Evolutionary conservation across 139 green algal species (phyloP), one percentile per base, ranked within the genome.

Genomic region (Diplosphaera chodatii): DNA sequence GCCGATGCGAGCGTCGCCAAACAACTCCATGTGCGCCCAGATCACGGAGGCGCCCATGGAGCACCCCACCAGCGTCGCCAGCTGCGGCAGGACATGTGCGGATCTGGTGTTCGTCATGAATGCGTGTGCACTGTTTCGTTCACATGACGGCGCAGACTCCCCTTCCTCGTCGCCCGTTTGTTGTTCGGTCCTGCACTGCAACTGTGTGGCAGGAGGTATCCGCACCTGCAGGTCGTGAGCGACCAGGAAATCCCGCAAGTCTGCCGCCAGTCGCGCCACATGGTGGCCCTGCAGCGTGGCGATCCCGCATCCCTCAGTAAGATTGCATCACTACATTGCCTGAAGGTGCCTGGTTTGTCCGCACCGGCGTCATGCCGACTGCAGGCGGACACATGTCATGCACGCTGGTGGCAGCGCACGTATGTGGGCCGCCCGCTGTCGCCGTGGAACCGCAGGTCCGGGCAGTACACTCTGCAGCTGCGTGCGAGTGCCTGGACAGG

Each of bases 1-100:
- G 3, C 31, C 67, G 22, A 93, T 40, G 16, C 74, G 76, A 25
- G 73, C 64, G 27, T 81, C 41, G 0, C 86, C 86, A 81, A 89
- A 95, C 0, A 93, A 79, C 73, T 92, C 87, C 2, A 91, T 78
- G 68, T 91, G 91, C 18, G 56, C 74, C 86, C 86, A 93, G 63
- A 93, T 91, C 1, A 93, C 77, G 18, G 83, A 56, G 25, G 70
- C 77, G 3, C 85, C 86, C 80, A 89, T 82, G 33, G 66, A 78
- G 3, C 77, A 74, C 0, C 83, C 81, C 22, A 87, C 78, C 32
- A 83, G 25, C 23, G 68, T 77, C 3, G 80, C 81, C 16, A 81
- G 69, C 64, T 79, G 74, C 25, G 27, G 1, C 23, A 32, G 8
- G 30, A 29, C n/a, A n/a, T n/a, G 63, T 25, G 33, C 16, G 32